Base-by-base conservation (phyloP, 768 basidiomycete species). In the Lentinula raphanica region DNA sequence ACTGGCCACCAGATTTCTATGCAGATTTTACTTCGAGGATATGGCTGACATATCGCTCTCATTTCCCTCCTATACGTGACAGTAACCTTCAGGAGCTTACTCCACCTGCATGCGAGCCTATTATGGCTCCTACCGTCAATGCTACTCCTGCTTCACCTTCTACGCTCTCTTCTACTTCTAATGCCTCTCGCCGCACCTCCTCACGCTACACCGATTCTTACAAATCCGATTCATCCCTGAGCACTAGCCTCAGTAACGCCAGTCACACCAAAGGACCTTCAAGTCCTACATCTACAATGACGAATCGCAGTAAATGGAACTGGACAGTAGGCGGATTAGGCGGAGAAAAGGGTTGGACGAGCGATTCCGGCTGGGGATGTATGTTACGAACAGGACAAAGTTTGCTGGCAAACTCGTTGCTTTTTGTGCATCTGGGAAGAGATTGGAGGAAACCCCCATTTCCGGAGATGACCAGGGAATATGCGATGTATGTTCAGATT, bases 21-120 rank as follows among this genome's bases (percentile, higher is more conserved):
- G 77, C 81, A 12, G 95, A 98, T 72, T 98, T 96, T 69, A 86
- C 86, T 0, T 91, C 91, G 0, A 79, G 89, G 5, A 78, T 97
- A 51, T 97, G 93, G 89, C 79, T 95, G 44, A 96, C 94, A 0
- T 98, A 98, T 72, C 90, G 95, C 23, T 86, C 86, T 1, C 88
- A 93, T 39, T 96, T 95, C 61, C 69, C 83, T 0, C 88, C 92
- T 2, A 94, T 98, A 64, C 77, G 85, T 42, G 87, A 92, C 68
- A 77, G 76, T 0, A 71, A 71, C 2, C 61, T 79, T 36, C 72
- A 63, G 2, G 78, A 79, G 62, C 61, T 80, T 27, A 49, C 44
- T 39, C 56, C 56, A 15, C 56, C 56, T 25, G 50, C 50, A 19
- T 56, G 50, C 38, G 57, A 50, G 21, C 58, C 58, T 17, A 51